These are phyloP conservation scores for Raphanus sativus DNA, from an alignment of 345 rosid genomes.

Conservation along the genomic window DNA sequence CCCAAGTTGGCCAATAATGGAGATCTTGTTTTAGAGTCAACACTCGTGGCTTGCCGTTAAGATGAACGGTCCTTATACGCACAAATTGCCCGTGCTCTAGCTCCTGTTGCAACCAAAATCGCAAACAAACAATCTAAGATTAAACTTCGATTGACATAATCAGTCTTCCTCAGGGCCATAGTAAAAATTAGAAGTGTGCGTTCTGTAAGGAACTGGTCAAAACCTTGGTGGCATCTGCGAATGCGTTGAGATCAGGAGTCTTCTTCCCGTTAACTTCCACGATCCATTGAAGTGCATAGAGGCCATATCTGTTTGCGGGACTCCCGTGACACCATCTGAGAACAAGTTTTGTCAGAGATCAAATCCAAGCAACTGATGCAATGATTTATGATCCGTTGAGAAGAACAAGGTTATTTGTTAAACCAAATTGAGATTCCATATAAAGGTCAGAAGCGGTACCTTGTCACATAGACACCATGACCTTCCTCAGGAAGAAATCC, in stretches of 20 bases:
- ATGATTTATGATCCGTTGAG: slow-evolving; percentile 1
- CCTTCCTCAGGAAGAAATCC: slow-evolving; percentile 99
- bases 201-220: slow-evolving; percentile 15
- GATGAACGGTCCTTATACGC: slow-evolving; percentile 76
- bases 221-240: slow-evolving; percentile 73
- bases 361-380: background rate
- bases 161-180: background rate
- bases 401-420: slow-evolving; percentile 2
- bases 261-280: slow-evolving; percentile 88
- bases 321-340: slow-evolving; percentile 92
- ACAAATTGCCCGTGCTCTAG: slow-evolving; percentile 83
- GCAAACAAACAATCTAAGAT: background rate
- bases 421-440: slow-evolving; percentile 1
- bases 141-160: background rate
- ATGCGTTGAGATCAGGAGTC: slow-evolving; percentile 79
- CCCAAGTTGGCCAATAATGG: slow-evolving; percentile 98
- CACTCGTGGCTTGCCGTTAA: slow-evolving; percentile 89
- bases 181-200: background rate
- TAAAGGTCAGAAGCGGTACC: slow-evolving; percentile 41
- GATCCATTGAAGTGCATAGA: slow-evolving; percentile 89
- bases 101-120: slow-evolving; percentile 50
- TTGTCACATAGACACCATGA: slow-evolving; percentile 88
- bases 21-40: slow-evolving; percentile 88
- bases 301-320: slow-evolving; percentile 85
- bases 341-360: slow-evolving; percentile 1